Conservation (phyloP, 2,329 filamentous ascomycete species). For the Arthrobotrys musiformis region DNA sequence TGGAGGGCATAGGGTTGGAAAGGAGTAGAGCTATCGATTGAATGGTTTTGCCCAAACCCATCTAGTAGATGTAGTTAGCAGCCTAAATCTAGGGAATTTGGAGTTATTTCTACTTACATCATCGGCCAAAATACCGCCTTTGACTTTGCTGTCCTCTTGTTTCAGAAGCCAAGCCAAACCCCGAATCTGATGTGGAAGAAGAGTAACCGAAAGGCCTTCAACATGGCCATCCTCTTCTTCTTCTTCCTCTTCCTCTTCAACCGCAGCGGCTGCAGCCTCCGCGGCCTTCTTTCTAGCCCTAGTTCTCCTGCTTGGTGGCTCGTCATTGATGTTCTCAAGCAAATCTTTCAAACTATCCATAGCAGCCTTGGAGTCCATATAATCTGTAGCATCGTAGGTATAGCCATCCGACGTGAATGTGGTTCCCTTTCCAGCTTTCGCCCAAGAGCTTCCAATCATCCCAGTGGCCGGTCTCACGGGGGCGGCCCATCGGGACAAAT, state of each 20-base stretch:
- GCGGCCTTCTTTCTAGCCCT: constrained; percentile 45
- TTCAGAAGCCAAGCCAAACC: constrained; percentile 95
- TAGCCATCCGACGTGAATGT: constrained; percentile 51
- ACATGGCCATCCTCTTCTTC: constrained; percentile 73
- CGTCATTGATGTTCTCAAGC: constrained; percentile 83
- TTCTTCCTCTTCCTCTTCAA: constrained; percentile 65
- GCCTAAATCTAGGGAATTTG: not conserved
- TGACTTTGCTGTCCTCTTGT: constrained; percentile 85
- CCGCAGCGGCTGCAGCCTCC: constrained; percentile 50
- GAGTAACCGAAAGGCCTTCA: constrained; percentile 84
- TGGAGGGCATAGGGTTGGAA: constrained; percentile 77
- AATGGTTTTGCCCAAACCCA: constrained; percentile 96
- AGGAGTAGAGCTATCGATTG: constrained; percentile 91
- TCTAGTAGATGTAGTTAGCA: constrained; percentile 62
- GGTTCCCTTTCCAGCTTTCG: constrained; percentile 52
- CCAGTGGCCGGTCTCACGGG: constrained; percentile 36
- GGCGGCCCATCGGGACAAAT: constrained; percentile 51
- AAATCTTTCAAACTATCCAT: constrained; percentile 81
- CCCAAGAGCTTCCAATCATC: constrained; percentile 54
- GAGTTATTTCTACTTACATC: constrained; percentile 66
- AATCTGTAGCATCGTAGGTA: constrained; percentile 61
- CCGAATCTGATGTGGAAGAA: constrained; percentile 93
- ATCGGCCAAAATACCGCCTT: constrained; percentile 93
- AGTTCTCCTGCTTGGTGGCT: constrained; percentile 67
- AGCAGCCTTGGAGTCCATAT: constrained; percentile 77